phyloP scores from a whole-genome alignment of 1,284 basidiomycete genomes.

The Cryptococcus sp. region DNA sequence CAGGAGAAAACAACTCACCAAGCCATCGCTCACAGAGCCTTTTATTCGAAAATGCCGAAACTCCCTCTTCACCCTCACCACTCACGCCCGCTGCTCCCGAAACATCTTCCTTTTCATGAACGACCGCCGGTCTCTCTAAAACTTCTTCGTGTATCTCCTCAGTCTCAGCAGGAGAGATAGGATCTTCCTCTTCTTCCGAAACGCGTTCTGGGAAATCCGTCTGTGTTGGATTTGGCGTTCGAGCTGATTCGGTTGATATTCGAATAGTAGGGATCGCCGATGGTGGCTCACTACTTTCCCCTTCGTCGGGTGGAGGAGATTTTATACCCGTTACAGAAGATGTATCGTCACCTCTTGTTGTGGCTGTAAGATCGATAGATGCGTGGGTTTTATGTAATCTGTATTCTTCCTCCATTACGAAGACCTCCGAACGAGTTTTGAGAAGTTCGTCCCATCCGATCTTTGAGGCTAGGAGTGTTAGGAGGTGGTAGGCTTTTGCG shows the following conservation, averaged over 20 bases:
- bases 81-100: conserved; percentile 46
- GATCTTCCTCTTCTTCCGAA: conserved; percentile 48
- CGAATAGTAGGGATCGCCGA: conserved; percentile 74
- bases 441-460: conserved; percentile 99
- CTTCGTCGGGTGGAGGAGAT: conserved; percentile 10
- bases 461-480: conserved; percentile 82
- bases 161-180: conserved; percentile 3
- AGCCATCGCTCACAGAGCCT: conserved; percentile 96
- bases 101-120: conserved; percentile 36
- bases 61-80: conserved; percentile 44
- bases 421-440: conserved; percentile 86
- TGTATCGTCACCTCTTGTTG: conserved; percentile 61
- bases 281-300: conserved; percentile 18
- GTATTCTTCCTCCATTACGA: conserved; percentile 99
- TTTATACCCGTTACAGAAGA: conserved; percentile 56
- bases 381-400: conserved; percentile 61
- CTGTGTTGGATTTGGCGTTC: conserved; percentile 25
- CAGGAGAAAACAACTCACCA: conserved; percentile 42
- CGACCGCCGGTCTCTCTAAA: conserved; percentile 47
- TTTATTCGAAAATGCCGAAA: conserved; percentile 93
- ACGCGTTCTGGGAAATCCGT: conserved; percentile 11
- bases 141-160: no score
- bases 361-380: conserved; percentile 49
- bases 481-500: conserved; percentile 85
- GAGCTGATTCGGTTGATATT: conserved; percentile 75